Conservation (phyloP, 1,139 yeast genomes). For the Hemisphaericaspora subhashii region DNA sequence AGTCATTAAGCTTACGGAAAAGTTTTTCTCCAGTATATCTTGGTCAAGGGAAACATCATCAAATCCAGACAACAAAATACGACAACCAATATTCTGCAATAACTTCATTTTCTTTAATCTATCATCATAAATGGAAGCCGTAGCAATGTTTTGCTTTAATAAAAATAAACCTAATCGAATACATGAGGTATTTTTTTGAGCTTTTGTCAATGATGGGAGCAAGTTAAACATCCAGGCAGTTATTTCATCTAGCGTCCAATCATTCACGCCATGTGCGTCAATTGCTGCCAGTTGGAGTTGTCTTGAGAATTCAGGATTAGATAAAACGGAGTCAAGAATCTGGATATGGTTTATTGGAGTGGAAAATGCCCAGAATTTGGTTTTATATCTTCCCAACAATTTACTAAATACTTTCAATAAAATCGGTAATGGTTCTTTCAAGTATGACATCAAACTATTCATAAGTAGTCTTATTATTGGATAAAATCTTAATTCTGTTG, state of each 20-base stretch:
- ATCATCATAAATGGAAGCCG: slow-evolving; percentile 3
- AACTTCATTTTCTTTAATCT: slow-evolving; percentile 7
- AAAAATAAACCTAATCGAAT: slow-evolving; percentile 32
- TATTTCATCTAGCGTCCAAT: slow-evolving; percentile 28
- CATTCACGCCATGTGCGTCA: slow-evolving; percentile 5
- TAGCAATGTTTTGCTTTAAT: slow-evolving; percentile 8
- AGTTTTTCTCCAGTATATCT: slow-evolving; percentile 17
- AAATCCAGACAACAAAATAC: slow-evolving; percentile 11
- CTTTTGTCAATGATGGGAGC: slow-evolving; percentile 32
- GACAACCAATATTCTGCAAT: slow-evolving; percentile 15
- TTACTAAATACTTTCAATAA: slow-evolving; percentile 48
- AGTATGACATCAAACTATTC: slow-evolving; percentile 50
- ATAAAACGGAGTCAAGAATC: slow-evolving; percentile 53
- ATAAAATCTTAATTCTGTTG: slow-evolving; percentile 39
- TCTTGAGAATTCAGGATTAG: slow-evolving; percentile 36
- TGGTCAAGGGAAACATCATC: slow-evolving; percentile 15
- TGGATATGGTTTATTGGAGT: slow-evolving; percentile 53
- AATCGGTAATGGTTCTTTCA: slow-evolving; percentile 55
- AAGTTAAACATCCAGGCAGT: slow-evolving; percentile 44
- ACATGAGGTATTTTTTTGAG: slow-evolving; percentile 43
- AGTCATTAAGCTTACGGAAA: slow-evolving; percentile 24
- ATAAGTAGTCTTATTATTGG: slow-evolving; percentile 47
- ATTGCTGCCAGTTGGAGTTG: slow-evolving; percentile 10
- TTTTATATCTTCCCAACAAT: slow-evolving; percentile 38
- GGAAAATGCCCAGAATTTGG: slow-evolving; percentile 51